Base-by-base conservation (phyloP, 192 early-diverging fungal genomes). In the Pilaira anomala region DNA sequence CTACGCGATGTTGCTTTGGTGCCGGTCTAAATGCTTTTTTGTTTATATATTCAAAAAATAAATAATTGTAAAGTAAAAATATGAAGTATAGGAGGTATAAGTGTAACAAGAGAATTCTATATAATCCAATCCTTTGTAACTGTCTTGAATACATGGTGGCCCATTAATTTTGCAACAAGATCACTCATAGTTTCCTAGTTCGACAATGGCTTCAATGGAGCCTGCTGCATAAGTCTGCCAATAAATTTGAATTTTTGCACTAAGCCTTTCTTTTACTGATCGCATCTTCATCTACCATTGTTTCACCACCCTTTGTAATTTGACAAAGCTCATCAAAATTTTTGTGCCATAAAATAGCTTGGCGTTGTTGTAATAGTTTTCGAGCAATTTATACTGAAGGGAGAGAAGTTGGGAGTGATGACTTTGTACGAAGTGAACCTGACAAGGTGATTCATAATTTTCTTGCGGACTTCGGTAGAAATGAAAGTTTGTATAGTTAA, bases 181-280 rank as follows among this genome's bases (percentile, higher is more conserved):
- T 62, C 59, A 30, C 57, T 57, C 45, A 72, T 65, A 9, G 48
- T 22, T 62, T 72, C 55, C 53, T 67, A n/a, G 51, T 53, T 72
- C 71, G n/a, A 53, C n/a, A 9, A 72, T 56, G 11, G 67, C 64
- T 21, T 72, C 65, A 18, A 72, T 51, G 12, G 62, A 56, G 9
- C 71, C 71, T 9, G 71, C 71, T 22, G 71, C 71, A 58, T 72
- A 72, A 12, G 71, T 59, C 28, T 72, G 71, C 71, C 71, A 72
- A 51, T 66, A 66, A 2, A 72, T 63, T 41, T 72, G 58, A 30
- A 33, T 50, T n/a, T 49, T 18, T 11, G 42, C 42, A 44, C 42
- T 44, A 44, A 44, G 42, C 42, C 42, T 44, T 44, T 44, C 42
- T 44, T 44, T 44, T 44, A 44, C 42, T 44, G 13, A 50, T 30